These are phyloP conservation scores for Rhododendron williamsianum DNA, from an alignment of 148 eudicot species.

Conservation along the genomic window DNA sequence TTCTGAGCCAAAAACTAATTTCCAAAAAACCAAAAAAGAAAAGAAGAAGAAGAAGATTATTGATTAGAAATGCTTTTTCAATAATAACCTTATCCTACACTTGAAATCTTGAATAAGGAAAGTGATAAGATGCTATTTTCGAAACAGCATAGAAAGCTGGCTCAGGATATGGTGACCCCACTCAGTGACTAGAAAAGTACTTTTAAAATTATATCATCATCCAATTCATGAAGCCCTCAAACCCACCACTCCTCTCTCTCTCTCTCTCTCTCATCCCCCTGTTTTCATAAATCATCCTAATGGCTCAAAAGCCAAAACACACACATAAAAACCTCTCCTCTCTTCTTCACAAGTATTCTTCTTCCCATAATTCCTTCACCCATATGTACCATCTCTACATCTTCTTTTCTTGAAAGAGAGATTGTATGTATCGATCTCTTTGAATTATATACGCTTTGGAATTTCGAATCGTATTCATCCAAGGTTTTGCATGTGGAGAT, in stretches of 20 bases:
- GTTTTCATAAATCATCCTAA: not conserved
- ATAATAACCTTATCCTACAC: constrained; percentile 6
- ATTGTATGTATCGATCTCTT: not conserved
- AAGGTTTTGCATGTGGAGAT: constrained; percentile 16
- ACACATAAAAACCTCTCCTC: not conserved
- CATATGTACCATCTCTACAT: not conserved
- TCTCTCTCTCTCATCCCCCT: not conserved
- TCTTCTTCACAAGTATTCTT: not conserved
- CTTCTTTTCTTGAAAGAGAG: not conserved
- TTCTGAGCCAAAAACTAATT: not conserved
- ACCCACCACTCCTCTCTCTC: not conserved
- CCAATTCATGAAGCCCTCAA: constrained; percentile 10
- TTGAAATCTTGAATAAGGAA: not conserved
- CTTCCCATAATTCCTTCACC: not conserved
- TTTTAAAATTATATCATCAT: not conserved
- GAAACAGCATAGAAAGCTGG: constrained; percentile 6
- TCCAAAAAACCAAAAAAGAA: not conserved
- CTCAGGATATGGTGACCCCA: constrained; percentile 20
- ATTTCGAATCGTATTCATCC: constrained; percentile 2
- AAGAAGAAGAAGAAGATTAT: no score
- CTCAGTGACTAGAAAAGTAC: not conserved
- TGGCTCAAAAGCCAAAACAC: no score
- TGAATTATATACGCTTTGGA: not conserved
- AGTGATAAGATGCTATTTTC: constrained; percentile 12
- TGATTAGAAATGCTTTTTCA: not conserved